Evolutionary conservation across 352 stramenopile genomes (phyloP), one percentile per base, ranked within the genome.

Genomic region (Ophiocytium majus): DNA sequence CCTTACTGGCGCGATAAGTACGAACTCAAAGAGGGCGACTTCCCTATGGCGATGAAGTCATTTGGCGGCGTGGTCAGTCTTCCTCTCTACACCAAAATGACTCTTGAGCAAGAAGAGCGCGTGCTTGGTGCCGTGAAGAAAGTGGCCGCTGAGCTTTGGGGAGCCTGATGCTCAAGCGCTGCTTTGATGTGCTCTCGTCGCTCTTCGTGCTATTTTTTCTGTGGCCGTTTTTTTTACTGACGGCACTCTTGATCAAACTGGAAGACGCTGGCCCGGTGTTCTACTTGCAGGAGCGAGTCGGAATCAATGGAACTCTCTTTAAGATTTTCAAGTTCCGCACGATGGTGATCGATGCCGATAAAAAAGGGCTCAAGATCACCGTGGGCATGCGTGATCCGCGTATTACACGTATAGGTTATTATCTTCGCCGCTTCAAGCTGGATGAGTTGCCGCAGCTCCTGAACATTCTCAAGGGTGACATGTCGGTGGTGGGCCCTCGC

Each of bases 381-480:
- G 57, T 71, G 28, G 57, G 57, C 23, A 28, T 23, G 28, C 23
- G 28, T 23, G 57, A 71, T 28, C 57, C 57, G 57, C 57, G 57
- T 23, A 71, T 71, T 23, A 71, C 57, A 71, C 28, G 19, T 23
- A 28, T 71, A 28, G 57, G 57, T 23, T 71, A 71, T 71, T 71
- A 23, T 71, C 28, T 71, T 23, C 57, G 57, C 57, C 23, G 28
- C 19, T 71, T 71, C 28, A 71, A 71, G 28, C 23, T 71, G 28
- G 57, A 71, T 28, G 57, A 71, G 28, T 71, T 71, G 57, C 57
- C 57, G 57, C 57, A 71, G 28, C 28, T 71, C 23, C 23, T 71
- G 57, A 71, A 71, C 57, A 28, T 71, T 71, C 28, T 71, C 23
- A 71, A 23, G 57, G 57, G 57, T 71, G 19, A 71, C 23, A 71